A percentile compares a stretch with the other conserved stretches of the same genome.
phyloP scores from a whole-genome alignment of 805 yeast genomes.

The Wickerhamomyces rabaulensis region DNA sequence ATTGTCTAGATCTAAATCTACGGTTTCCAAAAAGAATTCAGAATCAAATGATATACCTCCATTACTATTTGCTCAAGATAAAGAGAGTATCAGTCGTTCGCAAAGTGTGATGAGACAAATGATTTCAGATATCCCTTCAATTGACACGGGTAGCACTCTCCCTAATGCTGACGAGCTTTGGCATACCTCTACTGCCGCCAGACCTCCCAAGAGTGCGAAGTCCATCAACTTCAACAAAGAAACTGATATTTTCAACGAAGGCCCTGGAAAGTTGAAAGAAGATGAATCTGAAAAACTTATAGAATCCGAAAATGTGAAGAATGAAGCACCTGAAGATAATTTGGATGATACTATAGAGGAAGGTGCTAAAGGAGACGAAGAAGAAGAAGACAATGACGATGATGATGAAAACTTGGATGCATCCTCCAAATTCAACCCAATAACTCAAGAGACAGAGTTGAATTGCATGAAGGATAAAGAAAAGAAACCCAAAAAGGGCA shows the following conservation, averaged over 20 bases:
- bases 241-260: background rate
- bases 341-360: too few relatives aligned
- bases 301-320: background rate
- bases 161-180: background rate
- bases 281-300: background rate
- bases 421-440: background rate
- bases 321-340: background rate
- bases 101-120: background rate
- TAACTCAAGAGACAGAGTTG: constrained; percentile 11
- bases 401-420: background rate
- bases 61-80: constrained; percentile 8
- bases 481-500: background rate
- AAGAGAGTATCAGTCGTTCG: constrained; percentile 2
- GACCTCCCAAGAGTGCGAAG: background rate
- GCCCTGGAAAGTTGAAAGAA: background rate
- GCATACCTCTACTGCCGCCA: background rate
- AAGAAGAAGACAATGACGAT: background rate
- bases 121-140: background rate
- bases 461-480: constrained; percentile 8
- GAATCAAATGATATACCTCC: constrained; percentile 2
- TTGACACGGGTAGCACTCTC: background rate
- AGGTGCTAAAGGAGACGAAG: too few relatives aligned
- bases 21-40: constrained; percentile 3
- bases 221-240: background rate
- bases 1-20: constrained; percentile 12